Base-by-base conservation (phyloP, 768 basidiomycete genomes). In the Phaffia tasmanica region DNA sequence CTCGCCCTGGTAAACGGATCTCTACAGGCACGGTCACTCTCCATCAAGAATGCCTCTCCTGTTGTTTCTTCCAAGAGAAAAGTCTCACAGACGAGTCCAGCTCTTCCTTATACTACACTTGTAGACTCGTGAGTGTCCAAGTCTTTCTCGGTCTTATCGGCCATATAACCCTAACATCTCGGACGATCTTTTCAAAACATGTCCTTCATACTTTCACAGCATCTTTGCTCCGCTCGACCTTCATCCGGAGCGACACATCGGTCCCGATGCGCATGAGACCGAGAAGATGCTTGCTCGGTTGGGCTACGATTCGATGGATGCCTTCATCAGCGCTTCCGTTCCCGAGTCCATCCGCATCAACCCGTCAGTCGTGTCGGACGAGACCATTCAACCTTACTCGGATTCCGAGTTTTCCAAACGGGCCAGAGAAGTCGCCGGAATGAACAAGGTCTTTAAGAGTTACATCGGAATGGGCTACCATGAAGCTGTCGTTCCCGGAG, bases 401-500 rank as follows among this genome's bases (percentile, higher is more conserved):
- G 95, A 99, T 77, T 83, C 86, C 1, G 86, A 98, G 77, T 80
- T 99, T 51, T 79, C 85, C 63, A 77, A 79, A 23, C 80, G 88
- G 63, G 91, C 88, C 0, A 86, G 85, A 74, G 81, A 82, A 71
- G 78, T 98, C 14, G 92, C 85, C n/a, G 78, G 74, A 19, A 80
- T 83, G 74, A 98, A 99, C 77, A 83, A 86, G 77, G 79, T 83
- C 6, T 87, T 86, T 76, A 88, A 86, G 80, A 93, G 85, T 73
- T 98, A 91, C 76, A 99, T 98, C 74, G 95, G 95, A 47, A 91
- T 97, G 90, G 94, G 95, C 11, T 99, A 95, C 77, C 89, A 93
- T 74, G 85, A 85, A 71, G 90, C 92, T 3, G 89, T 94, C 56
- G 88, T 94, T 5, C 93, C 93, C n/a, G 87, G 89, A 9, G 90